A percentile compares a stretch with the other conserved stretches of the same genome.
These are phyloP conservation scores for Rhodotorula babjevae DNA, from an alignment of 768 basidiomycete genomes.

Conservation along the genomic window DNA sequence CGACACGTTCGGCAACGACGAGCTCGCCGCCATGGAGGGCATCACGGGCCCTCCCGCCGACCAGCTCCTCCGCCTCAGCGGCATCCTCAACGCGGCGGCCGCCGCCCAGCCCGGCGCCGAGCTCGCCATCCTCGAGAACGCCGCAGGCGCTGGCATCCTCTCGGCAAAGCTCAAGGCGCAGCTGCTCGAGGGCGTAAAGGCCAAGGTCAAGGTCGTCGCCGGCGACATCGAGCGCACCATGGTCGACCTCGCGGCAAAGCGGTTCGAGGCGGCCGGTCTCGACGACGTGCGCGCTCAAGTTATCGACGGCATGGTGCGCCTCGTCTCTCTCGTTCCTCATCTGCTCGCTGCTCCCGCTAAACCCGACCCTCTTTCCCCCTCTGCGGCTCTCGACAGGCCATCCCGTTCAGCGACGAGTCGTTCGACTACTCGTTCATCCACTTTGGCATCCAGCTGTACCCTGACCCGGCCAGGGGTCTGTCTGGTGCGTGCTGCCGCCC, in stretches of 20 bases:
- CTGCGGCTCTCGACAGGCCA: background rate
- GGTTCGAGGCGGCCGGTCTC: background rate
- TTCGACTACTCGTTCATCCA: background rate
- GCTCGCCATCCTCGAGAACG: background rate
- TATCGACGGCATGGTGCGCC: background rate
- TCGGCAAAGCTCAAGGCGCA: background rate
- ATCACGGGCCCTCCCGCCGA: background rate
- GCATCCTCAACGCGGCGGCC: background rate
- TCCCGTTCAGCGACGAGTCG: background rate
- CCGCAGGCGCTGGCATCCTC: background rate
- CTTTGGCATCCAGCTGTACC: slow-evolving; percentile 9
- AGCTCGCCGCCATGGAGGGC: background rate
- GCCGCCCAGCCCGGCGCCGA: background rate
- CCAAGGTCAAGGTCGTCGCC: background rate
- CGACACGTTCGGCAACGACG: background rate
- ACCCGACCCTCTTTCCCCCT: too few relatives aligned
- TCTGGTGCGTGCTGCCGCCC: background rate
- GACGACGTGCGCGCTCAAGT: background rate
- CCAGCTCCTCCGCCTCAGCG: background rate
- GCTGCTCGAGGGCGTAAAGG: background rate
- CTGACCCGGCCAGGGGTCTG: background rate
- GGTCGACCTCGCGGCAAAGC: background rate
- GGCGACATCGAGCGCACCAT: background rate
- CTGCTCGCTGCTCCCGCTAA: background rate
- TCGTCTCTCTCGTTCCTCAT: too few relatives aligned